Conservation (phyloP, 257 asterid genomes). For the Scutellaria baicalensis region DNA sequence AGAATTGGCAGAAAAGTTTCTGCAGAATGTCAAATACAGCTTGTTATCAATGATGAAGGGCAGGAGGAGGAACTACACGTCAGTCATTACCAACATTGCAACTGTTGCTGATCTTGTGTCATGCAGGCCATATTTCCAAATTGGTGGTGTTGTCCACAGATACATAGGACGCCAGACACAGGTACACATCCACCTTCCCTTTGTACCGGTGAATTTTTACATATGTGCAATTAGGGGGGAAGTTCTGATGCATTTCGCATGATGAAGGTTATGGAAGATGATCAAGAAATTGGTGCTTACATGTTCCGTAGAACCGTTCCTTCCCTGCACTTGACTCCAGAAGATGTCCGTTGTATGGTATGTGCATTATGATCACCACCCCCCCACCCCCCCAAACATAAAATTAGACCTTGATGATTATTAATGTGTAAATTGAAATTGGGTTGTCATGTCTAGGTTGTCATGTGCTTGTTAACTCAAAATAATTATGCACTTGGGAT, state of each 20-base stretch:
- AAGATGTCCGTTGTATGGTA: conserved; percentile 95
- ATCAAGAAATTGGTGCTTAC: conserved; percentile 91
- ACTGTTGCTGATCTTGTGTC: conserved; percentile 82
- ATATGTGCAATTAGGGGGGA: conserved; percentile 8
- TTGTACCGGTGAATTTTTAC: background rate
- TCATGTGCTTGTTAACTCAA: background rate
- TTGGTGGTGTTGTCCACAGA: conserved; percentile 97
- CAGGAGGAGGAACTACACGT: conserved; percentile 66
- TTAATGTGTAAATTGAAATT: conserved; percentile 6
- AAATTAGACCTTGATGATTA: background rate
- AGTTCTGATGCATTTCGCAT: conserved; percentile 7
- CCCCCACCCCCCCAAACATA: background rate
- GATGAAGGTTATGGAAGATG: conserved; percentile 96
- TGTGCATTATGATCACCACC: conserved; percentile 16
- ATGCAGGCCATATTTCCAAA: conserved; percentile 82
- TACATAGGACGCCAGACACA: conserved; percentile 98
- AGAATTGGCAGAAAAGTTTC: conserved; percentile 85
- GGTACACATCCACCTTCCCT: conserved; percentile 28
- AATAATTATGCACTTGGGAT: background rate
- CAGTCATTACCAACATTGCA: conserved; percentile 56
- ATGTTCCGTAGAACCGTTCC: conserved; percentile 99
- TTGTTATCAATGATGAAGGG: conserved; percentile 74
- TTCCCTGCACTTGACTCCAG: conserved; percentile 72
- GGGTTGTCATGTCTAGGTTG: background rate
- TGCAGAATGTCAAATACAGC: conserved; percentile 82